A percentile compares a stretch with the other conserved stretches of the same genome.
phyloP scores from a whole-genome alignment of 2,329 filamentous ascomycete genomes.

The Aspergillus ibericus region DNA sequence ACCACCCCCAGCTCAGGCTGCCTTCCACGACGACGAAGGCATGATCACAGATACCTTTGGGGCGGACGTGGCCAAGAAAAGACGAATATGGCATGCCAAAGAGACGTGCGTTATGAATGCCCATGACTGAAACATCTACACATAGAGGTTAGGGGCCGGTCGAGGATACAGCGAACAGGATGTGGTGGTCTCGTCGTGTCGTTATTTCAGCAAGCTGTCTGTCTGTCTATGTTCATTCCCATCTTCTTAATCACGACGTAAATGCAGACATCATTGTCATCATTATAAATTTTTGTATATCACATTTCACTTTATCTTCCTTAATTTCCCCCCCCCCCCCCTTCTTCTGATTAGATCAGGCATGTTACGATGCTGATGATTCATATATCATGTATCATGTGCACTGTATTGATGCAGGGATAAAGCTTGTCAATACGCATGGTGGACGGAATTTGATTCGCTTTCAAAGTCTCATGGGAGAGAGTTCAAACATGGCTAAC shows the following conservation, averaged over 20 bases:
- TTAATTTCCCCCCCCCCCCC: background rate
- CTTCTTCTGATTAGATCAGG: background rate
- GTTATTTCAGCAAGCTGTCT: background rate
- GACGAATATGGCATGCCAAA: conserved; percentile 47
- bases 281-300: background rate
- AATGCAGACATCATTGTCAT: background rate
- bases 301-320: background rate
- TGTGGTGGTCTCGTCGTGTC: background rate
- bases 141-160: background rate
- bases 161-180: background rate
- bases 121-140: conserved; percentile 23
- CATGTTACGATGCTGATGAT: background rate
- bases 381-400: background rate
- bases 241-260: background rate
- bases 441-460: too few species aligned
- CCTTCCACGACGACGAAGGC: conserved; percentile 27
- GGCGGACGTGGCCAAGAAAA: conserved; percentile 38
- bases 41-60: conserved; percentile 41
- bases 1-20: conserved; percentile 3
- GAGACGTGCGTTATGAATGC: conserved; percentile 49
- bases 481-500: background rate
- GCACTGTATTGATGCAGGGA: background rate
- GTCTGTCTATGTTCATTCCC: background rate
- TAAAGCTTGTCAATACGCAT: background rate
- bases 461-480: conserved; percentile 26